Conservation (phyloP, 305 asterid species). For the Fraxinus paxiana region DNA sequence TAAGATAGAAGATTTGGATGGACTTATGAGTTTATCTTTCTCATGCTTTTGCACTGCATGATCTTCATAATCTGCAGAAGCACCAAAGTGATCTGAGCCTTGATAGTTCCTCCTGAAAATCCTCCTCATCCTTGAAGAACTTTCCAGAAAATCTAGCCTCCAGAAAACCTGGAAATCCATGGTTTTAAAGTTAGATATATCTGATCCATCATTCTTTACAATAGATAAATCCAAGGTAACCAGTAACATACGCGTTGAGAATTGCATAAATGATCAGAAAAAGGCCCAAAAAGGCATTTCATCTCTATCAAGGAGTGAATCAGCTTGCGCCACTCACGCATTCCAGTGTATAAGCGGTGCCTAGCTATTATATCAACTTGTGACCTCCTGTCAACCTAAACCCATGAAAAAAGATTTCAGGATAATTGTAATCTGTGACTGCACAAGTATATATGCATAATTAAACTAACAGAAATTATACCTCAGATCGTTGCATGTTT, state of each 20-base stretch:
- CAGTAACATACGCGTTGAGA: constrained; percentile 62
- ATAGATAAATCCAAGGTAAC: constrained; percentile 23
- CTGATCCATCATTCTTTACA: neutral
- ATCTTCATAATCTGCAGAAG: constrained; percentile 92
- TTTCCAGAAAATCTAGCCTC: constrained; percentile 91
- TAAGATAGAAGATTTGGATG: constrained; percentile 77
- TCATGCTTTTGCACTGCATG: constrained; percentile 45
- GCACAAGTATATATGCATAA: constrained; percentile 17
- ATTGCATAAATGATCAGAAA: constrained; percentile 60
- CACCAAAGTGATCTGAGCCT: constrained; percentile 89
- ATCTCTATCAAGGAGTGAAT: constrained; percentile 83
- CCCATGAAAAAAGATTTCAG: constrained; percentile 25
- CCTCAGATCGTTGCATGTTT: constrained; percentile 99
- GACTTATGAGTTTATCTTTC: constrained; percentile 53
- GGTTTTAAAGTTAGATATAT: constrained; percentile 17
- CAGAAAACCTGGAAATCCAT: constrained; percentile 65
- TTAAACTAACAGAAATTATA: constrained; percentile 34
- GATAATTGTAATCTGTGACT: constrained; percentile 13
- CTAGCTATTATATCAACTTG: constrained; percentile 74
- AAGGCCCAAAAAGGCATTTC: constrained; percentile 89
- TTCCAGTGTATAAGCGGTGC: constrained; percentile 75
- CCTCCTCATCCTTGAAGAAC: constrained; percentile 92
- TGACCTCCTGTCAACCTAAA: constrained; percentile 91
- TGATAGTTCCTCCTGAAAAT: constrained; percentile 75
- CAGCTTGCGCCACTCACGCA: constrained; percentile 97